Evolutionary conservation across 768 basidiomycete species (phyloP).

Genomic region (Tulasnella calospora): DNA sequence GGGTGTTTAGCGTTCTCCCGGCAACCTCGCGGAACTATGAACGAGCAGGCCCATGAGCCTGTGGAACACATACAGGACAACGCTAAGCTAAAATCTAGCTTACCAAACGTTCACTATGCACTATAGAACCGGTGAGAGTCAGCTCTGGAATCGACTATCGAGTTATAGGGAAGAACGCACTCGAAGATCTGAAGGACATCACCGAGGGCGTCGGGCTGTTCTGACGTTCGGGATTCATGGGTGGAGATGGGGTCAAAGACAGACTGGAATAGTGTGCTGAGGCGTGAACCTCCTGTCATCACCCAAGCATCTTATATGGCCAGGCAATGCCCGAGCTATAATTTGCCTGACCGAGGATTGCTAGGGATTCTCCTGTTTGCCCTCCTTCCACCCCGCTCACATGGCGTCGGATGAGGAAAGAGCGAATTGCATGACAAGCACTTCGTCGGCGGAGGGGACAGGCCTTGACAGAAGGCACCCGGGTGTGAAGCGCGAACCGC

Average conservation of each 20-base stretch:
- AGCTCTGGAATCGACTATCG: background rate
- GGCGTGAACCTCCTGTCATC: background rate
- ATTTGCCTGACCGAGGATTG: background rate
- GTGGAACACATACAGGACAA: too few species aligned
- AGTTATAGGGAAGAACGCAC: background rate
- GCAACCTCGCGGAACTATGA: slow-evolving; percentile 15
- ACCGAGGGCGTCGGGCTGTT: slow-evolving; percentile 12
- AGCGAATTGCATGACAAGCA: background rate
- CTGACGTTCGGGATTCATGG: background rate
- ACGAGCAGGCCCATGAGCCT: background rate
- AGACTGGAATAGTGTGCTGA: background rate
- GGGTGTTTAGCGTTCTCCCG: slow-evolving; percentile 3
- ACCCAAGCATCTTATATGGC: background rate
- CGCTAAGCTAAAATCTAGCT: background rate
- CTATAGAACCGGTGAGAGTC: background rate
- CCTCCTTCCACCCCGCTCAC: background rate
- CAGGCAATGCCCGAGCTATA: background rate
- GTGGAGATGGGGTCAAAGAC: background rate
- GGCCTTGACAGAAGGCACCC: background rate
- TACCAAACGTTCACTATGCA: slow-evolving; percentile 1
- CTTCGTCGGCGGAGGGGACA: background rate
- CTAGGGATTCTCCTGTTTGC: background rate
- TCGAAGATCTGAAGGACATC: slow-evolving; percentile 4
- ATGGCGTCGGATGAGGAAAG: background rate
- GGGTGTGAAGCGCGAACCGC: background rate